Evolutionary conservation across 2,329 filamentous ascomycete species (phyloP).

Genomic region (Fusarium succisae): DNA sequence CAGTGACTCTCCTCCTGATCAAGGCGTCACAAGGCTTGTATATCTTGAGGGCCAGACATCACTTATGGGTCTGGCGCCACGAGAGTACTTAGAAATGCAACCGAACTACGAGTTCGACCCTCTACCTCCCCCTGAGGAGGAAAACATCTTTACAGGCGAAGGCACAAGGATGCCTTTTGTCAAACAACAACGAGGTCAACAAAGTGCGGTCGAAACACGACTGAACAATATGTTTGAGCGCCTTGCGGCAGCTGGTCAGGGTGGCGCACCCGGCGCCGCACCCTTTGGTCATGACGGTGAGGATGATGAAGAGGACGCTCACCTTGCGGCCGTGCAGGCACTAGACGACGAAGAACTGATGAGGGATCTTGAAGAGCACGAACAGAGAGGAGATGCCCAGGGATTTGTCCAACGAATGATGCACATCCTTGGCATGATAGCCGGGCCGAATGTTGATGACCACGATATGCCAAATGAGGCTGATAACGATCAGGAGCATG

Average conservation of each 20-base stretch:
- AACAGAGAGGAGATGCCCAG: conserved; percentile 34
- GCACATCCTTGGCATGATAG: conserved; percentile 21
- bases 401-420: conserved; percentile 38
- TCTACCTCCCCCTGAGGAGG: conserved; percentile 71
- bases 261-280: neutral
- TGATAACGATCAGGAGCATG: conserved; percentile 17
- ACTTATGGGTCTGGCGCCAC: conserved; percentile 76
- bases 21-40: conserved; percentile 75
- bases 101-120: conserved; percentile 84
- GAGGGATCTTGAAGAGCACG: conserved; percentile 45
- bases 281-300: conserved; percentile 25
- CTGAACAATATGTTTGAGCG: conserved; percentile 44
- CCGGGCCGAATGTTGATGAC: conserved; percentile 26
- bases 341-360: conserved; percentile 47
- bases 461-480: conserved; percentile 11
- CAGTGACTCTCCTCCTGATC: conserved; percentile 52
- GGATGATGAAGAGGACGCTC: conserved; percentile 42
- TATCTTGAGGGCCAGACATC: conserved; percentile 79
- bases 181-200: neutral
- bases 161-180: conserved; percentile 33
- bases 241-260: conserved; percentile 21
- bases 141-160: conserved; percentile 52
- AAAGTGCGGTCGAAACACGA: conserved; percentile 39
- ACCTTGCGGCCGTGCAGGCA: conserved; percentile 28
- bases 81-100: conserved; percentile 67